Conservation (phyloP, 2,329 filamentous ascomycete genomes). For the Botryotinia narcissicola region DNA sequence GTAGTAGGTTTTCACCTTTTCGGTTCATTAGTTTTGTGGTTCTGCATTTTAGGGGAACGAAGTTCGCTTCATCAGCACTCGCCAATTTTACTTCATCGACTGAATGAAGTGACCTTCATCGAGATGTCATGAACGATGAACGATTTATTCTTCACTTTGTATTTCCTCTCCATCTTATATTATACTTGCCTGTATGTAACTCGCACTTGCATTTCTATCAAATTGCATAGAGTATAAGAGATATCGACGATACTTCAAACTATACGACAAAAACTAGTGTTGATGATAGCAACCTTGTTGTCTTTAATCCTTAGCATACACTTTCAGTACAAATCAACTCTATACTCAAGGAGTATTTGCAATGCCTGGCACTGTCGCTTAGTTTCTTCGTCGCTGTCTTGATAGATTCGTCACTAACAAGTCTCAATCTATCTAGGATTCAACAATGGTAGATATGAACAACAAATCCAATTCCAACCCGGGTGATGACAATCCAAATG, state of each 20-base stretch:
- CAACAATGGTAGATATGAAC: not conserved
- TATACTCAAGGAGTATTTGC: too few species aligned
- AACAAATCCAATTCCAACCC: not conserved
- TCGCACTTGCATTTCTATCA: not conserved
- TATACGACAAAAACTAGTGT: not conserved
- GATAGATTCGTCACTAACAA: not conserved
- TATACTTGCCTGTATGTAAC: not conserved
- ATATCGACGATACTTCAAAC: not conserved
- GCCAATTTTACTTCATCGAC: constrained; percentile 2
- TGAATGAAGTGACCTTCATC: not conserved
- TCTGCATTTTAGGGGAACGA: not conserved
- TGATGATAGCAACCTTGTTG: not conserved
- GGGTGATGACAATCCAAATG: not conserved
- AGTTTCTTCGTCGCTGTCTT: not conserved
- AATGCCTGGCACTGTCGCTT: not conserved
- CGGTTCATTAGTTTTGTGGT: not conserved
- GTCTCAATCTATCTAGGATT: not conserved
- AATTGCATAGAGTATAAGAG: too few species aligned
- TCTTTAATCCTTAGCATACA: not conserved
- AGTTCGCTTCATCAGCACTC: constrained; percentile 14
- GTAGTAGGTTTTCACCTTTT: constrained; percentile 11
- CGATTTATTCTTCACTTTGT: not conserved
- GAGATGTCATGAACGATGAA: not conserved
- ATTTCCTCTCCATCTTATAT: too few species aligned
- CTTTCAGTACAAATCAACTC: too few species aligned